Base-by-base conservation (phyloP, 768 basidiomycete species). In the Crucibulum laeve region DNA sequence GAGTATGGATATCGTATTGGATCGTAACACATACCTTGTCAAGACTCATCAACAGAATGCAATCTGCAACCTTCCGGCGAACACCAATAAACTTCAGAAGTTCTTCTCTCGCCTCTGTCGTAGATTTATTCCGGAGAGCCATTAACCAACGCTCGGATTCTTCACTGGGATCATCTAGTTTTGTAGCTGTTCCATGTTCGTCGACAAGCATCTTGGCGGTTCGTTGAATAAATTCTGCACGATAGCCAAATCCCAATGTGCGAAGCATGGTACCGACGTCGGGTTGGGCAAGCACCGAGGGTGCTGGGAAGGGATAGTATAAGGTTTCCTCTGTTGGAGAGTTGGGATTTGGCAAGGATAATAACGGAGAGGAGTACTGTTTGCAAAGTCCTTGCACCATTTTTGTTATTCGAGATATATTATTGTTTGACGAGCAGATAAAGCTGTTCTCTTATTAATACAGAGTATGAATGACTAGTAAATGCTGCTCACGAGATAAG, bases 391-490 rank as follows among this genome's bases (percentile, higher is more conserved):
- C 74, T 48, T 90, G 85, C 22, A 98, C 82, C 87, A 98, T 93
- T 45, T 87, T 88, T 13, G 91, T 87, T 54, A 99, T 99, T 4
- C 96, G 87, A 4, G 80, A 66, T 40, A 99, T 98, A 54, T 98
- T 93, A 61, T 98, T 98, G 57, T 97, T 97, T 2, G 91, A 90
- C 2, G 93, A 96, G 59, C 95, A 98, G 51, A 99, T 96, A 68
- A 98, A 99, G 6, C 94, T 95, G 38, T n/a, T 10, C 14, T 10
- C 10, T 10, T 2, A 45, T 13, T 13, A 36, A 24, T 15, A 15
- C 18, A 25, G 33, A 33, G 15, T 24, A 44, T 7, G 25, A 25
- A 1, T 24, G 5, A 13, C 39, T 30, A 19, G 28, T 15, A 36
- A 25, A 38, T 18, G 30, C 11, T 10, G 21, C 89, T 54, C 62